Evolutionary conservation across 2,329 filamentous ascomycete genomes (phyloP).

Genomic region (Bertia moriformis): DNA sequence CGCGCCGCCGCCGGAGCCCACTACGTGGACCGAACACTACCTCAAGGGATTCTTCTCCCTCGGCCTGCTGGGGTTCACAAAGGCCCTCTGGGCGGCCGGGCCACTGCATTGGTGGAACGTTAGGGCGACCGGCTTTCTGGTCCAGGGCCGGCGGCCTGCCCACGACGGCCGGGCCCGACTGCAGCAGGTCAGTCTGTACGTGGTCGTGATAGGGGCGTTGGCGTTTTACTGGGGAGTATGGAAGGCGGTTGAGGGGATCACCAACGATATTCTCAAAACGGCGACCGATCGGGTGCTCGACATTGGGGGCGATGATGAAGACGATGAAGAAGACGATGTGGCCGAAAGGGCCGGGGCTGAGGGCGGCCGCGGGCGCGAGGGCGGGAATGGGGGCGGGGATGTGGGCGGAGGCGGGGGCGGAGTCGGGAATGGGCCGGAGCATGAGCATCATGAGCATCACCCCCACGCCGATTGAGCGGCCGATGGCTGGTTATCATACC

Average conservation of each 20-base stretch:
- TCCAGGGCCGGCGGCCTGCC: conserved; percentile 32
- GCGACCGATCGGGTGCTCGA: too few species aligned
- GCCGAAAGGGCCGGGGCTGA: too few species aligned
- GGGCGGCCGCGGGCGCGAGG: too few species aligned
- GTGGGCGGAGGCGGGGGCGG: too few species aligned
- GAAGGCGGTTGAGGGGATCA: conserved; percentile 4
- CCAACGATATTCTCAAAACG: too few species aligned
- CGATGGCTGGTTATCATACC: too few species aligned
- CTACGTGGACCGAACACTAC: conserved; percentile 70
- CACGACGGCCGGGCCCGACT: conserved; percentile 60
- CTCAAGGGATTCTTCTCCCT: conserved; percentile 80
- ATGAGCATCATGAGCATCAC: too few species aligned
- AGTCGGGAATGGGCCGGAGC: too few species aligned
- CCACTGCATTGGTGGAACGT: conserved; percentile 69
- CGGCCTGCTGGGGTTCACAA: conserved; percentile 72
- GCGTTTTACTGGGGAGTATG: conserved; percentile 58
- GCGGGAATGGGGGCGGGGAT: too few species aligned
- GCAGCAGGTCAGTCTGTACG: conserved; percentile 63
- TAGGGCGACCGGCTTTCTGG: conserved; percentile 41
- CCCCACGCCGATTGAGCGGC: too few species aligned
- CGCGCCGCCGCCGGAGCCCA: conserved; percentile 11
- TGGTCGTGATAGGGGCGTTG: conserved; percentile 65
- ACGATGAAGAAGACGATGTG: too few species aligned
- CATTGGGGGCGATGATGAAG: too few species aligned
- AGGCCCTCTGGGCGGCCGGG: conserved; percentile 60